These are phyloP conservation scores for Leccinellum albellum DNA, from an alignment of 768 basidiomycete species.

Conservation along the genomic window DNA sequence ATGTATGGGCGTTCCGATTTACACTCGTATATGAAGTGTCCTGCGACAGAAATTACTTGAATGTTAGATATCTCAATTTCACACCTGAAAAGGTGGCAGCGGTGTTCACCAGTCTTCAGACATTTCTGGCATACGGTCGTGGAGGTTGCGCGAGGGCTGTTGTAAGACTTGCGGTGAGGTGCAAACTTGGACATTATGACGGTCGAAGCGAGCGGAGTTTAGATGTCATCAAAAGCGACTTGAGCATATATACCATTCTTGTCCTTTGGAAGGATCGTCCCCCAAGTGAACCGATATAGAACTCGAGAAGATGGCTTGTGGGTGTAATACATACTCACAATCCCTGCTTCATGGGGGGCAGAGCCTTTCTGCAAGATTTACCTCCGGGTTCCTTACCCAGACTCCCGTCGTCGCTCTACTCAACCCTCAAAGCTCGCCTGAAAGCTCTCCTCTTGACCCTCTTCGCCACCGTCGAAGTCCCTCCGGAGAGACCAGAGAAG, in stretches of 20 bases:
- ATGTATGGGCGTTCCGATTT: conserved; percentile 77
- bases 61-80: background rate
- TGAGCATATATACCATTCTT: conserved; percentile 13
- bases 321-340: background rate
- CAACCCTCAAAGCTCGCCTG: conserved; percentile 45
- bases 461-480: conserved; percentile 51
- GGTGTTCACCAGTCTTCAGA: conserved; percentile 53
- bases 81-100: background rate
- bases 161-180: conserved; percentile 61
- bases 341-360: conserved; percentile 62
- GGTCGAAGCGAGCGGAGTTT: conserved; percentile 11
- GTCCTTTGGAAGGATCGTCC: conserved; percentile 15
- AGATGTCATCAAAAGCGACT: background rate
- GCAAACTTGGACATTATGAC: conserved; percentile 72
- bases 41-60: conserved; percentile 38
- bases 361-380: conserved; percentile 52
- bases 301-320: background rate
- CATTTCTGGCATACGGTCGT: conserved; percentile 84
- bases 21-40: conserved; percentile 92
- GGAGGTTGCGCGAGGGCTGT: conserved; percentile 58
- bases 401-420: conserved; percentile 54
- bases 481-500: conserved; percentile 59
- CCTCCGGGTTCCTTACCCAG: conserved; percentile 53
- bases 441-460: conserved; percentile 39
- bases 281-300: conserved; percentile 2